These are phyloP conservation scores for Neurospora sp. DNA, from an alignment of 495 filamentous ascomycete genomes.

Conservation along the genomic window DNA sequence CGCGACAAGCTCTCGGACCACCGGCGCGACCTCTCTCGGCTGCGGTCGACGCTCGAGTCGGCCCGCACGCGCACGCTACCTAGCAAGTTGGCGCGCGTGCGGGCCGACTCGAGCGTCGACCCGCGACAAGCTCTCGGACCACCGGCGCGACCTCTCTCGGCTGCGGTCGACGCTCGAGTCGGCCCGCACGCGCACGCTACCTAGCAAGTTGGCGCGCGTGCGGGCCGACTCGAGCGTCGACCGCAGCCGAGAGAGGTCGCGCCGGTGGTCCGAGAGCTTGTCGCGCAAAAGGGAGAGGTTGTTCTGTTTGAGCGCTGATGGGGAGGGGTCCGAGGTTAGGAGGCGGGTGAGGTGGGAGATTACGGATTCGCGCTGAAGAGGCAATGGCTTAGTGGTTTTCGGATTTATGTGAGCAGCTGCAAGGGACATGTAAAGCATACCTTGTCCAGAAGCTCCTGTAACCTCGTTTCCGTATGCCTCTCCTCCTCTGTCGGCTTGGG, in stretches of 20 bases:
- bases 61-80: conserved; percentile 78
- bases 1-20: too few species aligned
- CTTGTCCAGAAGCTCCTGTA: conserved; percentile 77
- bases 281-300: conserved; percentile 88
- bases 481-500: conserved; percentile 81
- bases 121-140: too few species aligned
- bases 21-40: too few species aligned
- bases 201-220: conserved; percentile 83
- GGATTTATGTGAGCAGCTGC: background rate
- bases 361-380: conserved; percentile 62
- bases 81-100: conserved; percentile 85
- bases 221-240: conserved; percentile 60
- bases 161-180: too few species aligned
- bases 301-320: conserved; percentile 88
- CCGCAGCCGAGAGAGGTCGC: conserved; percentile 66
- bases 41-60: too few species aligned
- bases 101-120: too few species aligned
- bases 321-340: conserved; percentile 86
- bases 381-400: background rate
- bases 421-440: conserved; percentile 25
- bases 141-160: too few species aligned
- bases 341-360: conserved; percentile 77
- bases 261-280: conserved; percentile 76
- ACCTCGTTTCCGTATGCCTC: conserved; percentile 60
- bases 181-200: conserved; percentile 77